Evolutionary conservation across 257 asterid genomes (phyloP).

Genomic region (Solanum neorickii): DNA sequence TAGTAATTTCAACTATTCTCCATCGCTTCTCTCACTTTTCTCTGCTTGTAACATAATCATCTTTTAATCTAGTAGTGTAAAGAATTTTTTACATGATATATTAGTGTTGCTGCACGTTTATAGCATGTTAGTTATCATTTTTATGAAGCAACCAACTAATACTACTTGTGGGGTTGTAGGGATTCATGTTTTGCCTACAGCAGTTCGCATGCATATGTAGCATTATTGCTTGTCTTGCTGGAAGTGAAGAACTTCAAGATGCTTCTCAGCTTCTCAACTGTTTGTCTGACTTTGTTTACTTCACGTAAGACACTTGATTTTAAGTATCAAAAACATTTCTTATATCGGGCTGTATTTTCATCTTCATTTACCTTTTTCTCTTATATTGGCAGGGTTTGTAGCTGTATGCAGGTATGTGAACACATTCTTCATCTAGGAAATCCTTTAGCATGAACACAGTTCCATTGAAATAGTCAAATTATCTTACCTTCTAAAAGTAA

Average conservation of each 20-base stretch:
- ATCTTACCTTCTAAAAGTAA: not conserved
- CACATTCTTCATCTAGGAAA: not conserved
- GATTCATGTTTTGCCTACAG: slow-evolving; percentile 26
- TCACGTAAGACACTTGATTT: slow-evolving; percentile 8
- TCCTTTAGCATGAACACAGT: not conserved
- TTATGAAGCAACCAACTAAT: not conserved
- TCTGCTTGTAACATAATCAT: not conserved
- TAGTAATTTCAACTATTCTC: slow-evolving; percentile 14
- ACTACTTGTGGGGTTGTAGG: slow-evolving; percentile 5
- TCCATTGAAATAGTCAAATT: not conserved
- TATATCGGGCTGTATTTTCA: not conserved
- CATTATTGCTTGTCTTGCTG: slow-evolving; percentile 16
- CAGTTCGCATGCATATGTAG: slow-evolving; percentile 33
- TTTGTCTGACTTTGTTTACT: slow-evolving; percentile 9
- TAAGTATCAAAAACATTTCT: not conserved
- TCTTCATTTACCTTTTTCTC: not conserved
- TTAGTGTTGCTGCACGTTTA: not conserved
- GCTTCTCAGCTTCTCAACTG: slow-evolving; percentile 21
- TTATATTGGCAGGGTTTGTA: slow-evolving; percentile 27
- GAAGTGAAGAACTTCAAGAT: slow-evolving; percentile 16
- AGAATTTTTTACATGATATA: not conserved
- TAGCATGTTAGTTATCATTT: not conserved
- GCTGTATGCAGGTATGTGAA: slow-evolving; percentile 37
- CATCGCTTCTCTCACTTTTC: not conserved
- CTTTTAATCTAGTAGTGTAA: not conserved